Evolutionary conservation across 768 basidiomycete species (phyloP).

Genomic region (Sistotremastrum niveocremeum): DNA sequence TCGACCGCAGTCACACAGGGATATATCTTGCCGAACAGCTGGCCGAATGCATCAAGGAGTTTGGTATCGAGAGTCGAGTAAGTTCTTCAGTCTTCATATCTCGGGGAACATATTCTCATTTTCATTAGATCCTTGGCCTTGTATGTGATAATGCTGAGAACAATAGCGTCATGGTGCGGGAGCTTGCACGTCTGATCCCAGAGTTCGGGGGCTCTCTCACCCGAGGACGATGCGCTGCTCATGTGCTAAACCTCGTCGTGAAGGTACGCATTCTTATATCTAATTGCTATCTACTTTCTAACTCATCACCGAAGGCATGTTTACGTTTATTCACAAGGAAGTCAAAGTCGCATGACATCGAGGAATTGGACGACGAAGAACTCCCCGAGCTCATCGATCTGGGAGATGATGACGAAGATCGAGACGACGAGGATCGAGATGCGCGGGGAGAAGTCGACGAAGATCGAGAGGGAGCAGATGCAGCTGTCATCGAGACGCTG

Average conservation of each 20-base stretch:
- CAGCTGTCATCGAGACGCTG: conserved; percentile 5
- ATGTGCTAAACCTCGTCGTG: conserved; percentile 19
- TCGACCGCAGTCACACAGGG: conserved; percentile 3
- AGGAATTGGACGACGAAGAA: too few species aligned
- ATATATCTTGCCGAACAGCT: conserved; percentile 1
- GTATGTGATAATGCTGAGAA: conserved; percentile 3
- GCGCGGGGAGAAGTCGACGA: conserved; percentile 6
- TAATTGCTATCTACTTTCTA: neutral
- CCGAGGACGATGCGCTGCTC: conserved; percentile 16
- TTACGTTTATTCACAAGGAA: conserved; percentile 11
- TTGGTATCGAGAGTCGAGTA: neutral
- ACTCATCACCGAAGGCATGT: conserved; percentile 10
- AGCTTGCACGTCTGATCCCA: conserved; percentile 4
- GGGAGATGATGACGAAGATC: conserved; percentile 1
- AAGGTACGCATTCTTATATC: conserved; percentile 10
- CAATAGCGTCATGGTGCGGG: conserved; percentile 3
- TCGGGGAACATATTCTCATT: neutral
- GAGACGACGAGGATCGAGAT: neutral
- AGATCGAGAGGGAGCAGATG: too few species aligned
- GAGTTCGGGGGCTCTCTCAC: conserved; percentile 8
- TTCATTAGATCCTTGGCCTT: conserved; percentile 3
- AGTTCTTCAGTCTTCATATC: neutral
- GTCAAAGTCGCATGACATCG: too few species aligned
- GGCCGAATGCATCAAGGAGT: neutral
- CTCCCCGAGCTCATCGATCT: neutral